Conservation (phyloP, 2,329 filamentous ascomycete genomes). For the Calonectria hawksworthii region DNA sequence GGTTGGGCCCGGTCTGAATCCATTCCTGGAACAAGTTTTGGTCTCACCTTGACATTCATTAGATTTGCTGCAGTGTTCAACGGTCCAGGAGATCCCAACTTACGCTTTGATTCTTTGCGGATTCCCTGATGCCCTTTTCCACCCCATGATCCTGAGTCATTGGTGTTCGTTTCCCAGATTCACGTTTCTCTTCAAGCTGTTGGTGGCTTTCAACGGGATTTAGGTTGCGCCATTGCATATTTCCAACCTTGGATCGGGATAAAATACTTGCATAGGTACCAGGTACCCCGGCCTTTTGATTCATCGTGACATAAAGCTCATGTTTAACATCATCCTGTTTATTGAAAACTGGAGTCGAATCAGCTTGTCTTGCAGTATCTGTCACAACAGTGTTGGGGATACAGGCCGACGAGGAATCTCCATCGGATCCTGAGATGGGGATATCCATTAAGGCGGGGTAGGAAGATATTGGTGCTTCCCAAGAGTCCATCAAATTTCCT, state of each 20-base stretch:
- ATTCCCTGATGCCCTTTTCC: not conserved
- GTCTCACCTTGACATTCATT: not conserved
- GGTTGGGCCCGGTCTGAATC: not conserved
- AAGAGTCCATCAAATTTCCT: slow-evolving; percentile 34
- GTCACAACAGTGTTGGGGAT: no score
- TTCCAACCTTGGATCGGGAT: not conserved
- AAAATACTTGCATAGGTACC: slow-evolving; percentile 28
- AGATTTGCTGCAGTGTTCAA: not conserved
- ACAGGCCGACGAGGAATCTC: not conserved
- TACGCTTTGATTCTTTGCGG: not conserved
- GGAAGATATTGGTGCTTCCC: slow-evolving; percentile 24
- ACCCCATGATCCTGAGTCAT: not conserved
- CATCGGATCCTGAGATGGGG: not conserved
- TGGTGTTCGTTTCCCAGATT: not conserved
- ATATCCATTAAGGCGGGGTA: slow-evolving; percentile 35
- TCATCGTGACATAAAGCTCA: slow-evolving; percentile 39
- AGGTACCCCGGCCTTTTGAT: slow-evolving; percentile 32
- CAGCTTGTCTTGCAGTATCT: not conserved
- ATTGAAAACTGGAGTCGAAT: slow-evolving; percentile 28
- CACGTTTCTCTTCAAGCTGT: not conserved
- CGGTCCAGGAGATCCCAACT: not conserved
- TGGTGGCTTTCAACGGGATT: not conserved
- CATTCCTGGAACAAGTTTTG: slow-evolving; percentile 26
- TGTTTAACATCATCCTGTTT: slow-evolving; percentile 24
- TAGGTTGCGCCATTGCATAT: not conserved